phyloP scores from a whole-genome alignment of 192 early-diverging fungal species.

The Coemansia biformis region DNA sequence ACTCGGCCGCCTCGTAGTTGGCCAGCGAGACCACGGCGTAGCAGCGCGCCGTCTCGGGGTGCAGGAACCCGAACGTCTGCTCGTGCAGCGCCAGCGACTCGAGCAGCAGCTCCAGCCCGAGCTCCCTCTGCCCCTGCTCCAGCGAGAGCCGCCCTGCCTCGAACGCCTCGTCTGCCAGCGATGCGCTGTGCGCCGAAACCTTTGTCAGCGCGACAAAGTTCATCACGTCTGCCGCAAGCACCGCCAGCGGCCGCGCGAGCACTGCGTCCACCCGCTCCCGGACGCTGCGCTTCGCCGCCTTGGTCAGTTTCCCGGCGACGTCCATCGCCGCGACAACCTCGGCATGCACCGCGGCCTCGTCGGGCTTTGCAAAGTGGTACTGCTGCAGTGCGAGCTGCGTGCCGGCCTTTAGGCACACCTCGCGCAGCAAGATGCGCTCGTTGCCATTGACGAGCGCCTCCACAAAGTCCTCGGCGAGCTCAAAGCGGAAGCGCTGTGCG shows the following conservation, averaged over 20 bases:
- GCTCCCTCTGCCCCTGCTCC: conserved; percentile 69
- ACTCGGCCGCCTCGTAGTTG: conserved; percentile 72
- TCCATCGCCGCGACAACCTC: conserved; percentile 35
- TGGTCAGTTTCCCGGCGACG: conserved; percentile 45
- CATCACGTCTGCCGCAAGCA: conserved; percentile 27
- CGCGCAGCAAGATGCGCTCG: conserved; percentile 69
- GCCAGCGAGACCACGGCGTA: conserved; percentile 79
- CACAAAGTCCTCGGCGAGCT: conserved; percentile 55
- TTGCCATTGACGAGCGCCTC: conserved; percentile 41
- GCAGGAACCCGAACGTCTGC: conserved; percentile 88
- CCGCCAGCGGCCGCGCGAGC: conserved; percentile 18
- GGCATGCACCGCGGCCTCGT: conserved; percentile 32
- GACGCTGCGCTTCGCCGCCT: conserved; percentile 54
- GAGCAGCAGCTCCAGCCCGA: conserved; percentile 74
- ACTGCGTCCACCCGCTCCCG: conserved; percentile 38
- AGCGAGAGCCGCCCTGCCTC: conserved; percentile 78
- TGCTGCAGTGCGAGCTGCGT: conserved; percentile 76
- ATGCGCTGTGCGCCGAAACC: conserved; percentile 43
- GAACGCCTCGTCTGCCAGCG: conserved; percentile 85
- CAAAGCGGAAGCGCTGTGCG: conserved; percentile 68
- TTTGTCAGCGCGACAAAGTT: conserved; percentile 39
- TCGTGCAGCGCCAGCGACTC: conserved; percentile 87
- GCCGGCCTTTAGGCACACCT: conserved; percentile 77
- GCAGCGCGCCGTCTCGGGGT: conserved; percentile 81
- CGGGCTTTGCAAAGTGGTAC: conserved; percentile 61